Evolutionary conservation across 2,329 filamentous ascomycete species (phyloP).

Genomic region (Colletotrichum liaoningense): DNA sequence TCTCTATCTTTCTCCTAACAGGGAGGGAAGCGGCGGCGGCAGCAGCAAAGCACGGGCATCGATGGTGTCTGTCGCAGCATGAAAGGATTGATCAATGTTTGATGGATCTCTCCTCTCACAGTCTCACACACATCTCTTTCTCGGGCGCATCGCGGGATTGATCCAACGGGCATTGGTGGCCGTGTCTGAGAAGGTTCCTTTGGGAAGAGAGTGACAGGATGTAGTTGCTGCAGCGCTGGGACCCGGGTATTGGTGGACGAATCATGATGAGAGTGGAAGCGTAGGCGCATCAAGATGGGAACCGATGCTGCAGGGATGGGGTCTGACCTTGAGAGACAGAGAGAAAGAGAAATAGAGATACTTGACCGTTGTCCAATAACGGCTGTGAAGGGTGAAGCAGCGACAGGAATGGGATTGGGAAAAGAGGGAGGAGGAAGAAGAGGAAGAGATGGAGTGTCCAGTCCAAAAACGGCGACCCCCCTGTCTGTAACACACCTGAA

Average conservation of each 20-base stretch:
- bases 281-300: conserved; percentile 31
- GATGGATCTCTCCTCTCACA: conserved; percentile 39
- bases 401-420: neutral
- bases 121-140: neutral
- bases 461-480: conserved; percentile 42
- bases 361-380: neutral
- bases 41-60: conserved; percentile 36
- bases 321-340: neutral
- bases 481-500: conserved; percentile 61
- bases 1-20: neutral
- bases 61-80: conserved; percentile 38
- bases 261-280: neutral
- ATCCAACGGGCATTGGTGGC: conserved; percentile 23
- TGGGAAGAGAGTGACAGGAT: conserved; percentile 20
- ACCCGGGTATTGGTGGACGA: neutral
- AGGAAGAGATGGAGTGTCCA: conserved; percentile 6
- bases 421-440: neutral
- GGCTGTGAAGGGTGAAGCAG: neutral
- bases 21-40: neutral
- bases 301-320: neutral
- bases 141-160: conserved; percentile 40
- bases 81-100: conserved; percentile 44
- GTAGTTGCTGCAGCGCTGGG: neutral
- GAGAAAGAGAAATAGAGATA: neutral
- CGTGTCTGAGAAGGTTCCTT: conserved; percentile 38